Base-by-base conservation (phyloP, 1,284 basidiomycete genomes). In the Apiotrichum mycotoxinovorans region DNA sequence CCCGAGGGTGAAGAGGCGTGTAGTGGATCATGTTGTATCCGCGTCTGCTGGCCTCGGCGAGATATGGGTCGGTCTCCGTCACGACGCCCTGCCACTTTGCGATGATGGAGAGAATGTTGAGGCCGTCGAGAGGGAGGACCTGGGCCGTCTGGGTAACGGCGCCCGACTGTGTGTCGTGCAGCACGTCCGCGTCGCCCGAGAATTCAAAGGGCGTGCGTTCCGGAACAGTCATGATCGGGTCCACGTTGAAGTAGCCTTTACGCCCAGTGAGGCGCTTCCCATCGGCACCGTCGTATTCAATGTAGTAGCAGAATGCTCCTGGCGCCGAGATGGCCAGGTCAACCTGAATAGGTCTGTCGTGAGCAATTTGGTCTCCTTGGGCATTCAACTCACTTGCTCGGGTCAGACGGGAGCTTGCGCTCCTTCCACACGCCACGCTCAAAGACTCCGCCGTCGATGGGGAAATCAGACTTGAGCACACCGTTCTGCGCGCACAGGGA, bases 21-120 rank as follows among this genome's bases (percentile, higher is more conserved):
- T 89, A 97, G 72, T 97, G 94, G 43, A 97, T 79, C 89, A 94
- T 92, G 63, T 92, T 97, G 80, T 97, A 97, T 0, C 94, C 93
- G 51, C 93, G 81, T 58, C 89, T 82, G 57, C 85, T 84, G 7
- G 90, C 88, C 75, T 93, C 90, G 51, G 83, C 81, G 64, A 94
- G 88, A 70, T 90, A 84, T 9, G 82, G 80, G 45, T 79, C 82
- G 93, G 94, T 97, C 34, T 85, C 79, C 14, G 79, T 75, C 30
- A 91, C 76, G 1, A 86, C 82, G 2, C 92, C 94, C 89, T 96
- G 95, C 94, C 94, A 97, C 76, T 97, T 97, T 2, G 91, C 93
- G 45, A 97, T 86, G 44, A 93, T 81, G 9, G 90, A 92, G 56
- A 96, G 80, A 66, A 96, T 87, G 38, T 87, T 84, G 17, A 97